These are phyloP conservation scores for Rhododendron simsii DNA, from an alignment of 148 eudicot genomes.

Conservation along the genomic window DNA sequence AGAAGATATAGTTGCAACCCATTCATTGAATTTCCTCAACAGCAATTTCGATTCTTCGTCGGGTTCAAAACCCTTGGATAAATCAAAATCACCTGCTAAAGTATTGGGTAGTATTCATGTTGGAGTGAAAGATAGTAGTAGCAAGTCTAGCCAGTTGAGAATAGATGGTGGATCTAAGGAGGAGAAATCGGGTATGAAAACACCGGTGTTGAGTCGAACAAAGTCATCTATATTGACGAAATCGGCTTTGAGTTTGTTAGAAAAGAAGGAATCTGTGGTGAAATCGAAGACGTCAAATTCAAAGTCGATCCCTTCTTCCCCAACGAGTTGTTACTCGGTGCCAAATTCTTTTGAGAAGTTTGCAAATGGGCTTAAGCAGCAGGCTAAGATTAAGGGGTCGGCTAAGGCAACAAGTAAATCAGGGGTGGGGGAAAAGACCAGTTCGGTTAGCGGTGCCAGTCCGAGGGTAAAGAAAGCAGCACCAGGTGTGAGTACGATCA, in stretches of 20 bases:
- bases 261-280: slow-evolving; percentile 43
- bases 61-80: slow-evolving; percentile 37
- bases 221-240: slow-evolving; percentile 61
- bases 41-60: slow-evolving; percentile 33
- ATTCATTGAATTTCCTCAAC: slow-evolving; percentile 63
- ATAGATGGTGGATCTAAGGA: slow-evolving; percentile 35
- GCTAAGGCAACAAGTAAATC: slow-evolving; percentile 46
- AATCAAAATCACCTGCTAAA: slow-evolving; percentile 37
- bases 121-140: slow-evolving; percentile 29
- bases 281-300: slow-evolving; percentile 47
- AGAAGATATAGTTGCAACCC: slow-evolving; percentile 82
- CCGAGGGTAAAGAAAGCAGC: slow-evolving; percentile 41
- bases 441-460: slow-evolving; percentile 41
- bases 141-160: slow-evolving; percentile 31
- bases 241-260: slow-evolving; percentile 29
- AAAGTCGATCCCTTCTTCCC: slow-evolving; percentile 73
- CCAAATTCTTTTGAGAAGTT: slow-evolving; percentile 82
- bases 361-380: slow-evolving; percentile 61
- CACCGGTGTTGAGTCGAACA: slow-evolving; percentile 38
- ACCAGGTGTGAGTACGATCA: slow-evolving; percentile 36
- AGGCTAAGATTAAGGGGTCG: slow-evolving; percentile 60
- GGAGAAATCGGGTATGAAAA: slow-evolving; percentile 39
- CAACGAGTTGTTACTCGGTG: slow-evolving; percentile 75
- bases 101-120: slow-evolving; percentile 23
- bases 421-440: slow-evolving; percentile 45